Evolutionary conservation across 2,329 filamentous ascomycete species (phyloP), one percentile per base, ranked within the genome.

Genomic region (Thermoascus crustaceus): DNA sequence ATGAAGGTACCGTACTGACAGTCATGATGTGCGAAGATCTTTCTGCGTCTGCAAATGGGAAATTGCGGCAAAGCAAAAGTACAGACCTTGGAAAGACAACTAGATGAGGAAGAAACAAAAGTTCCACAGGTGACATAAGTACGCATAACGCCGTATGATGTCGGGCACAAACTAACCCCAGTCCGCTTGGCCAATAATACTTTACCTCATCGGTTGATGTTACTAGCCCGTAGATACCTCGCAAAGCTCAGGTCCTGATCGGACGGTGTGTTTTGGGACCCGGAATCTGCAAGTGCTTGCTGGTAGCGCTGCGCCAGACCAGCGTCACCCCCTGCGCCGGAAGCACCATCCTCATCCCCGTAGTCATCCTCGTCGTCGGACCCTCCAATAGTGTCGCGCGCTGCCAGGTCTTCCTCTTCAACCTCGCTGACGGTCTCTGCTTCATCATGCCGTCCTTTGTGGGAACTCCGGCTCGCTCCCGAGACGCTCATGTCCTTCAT

Each of bases 401-500:
- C 41, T 59, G 63, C 37, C 19, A 69, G 67, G 23, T 69, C 69
- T 7, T 70, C 67, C 30, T 73, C 70, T 41, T 73, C 69, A 4
- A 58, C 57, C 26, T 76, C 72, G 30, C 63, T 67, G 30, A 67
- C 55, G 18, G 64, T 67, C 43, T 71, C 68, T 3, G 57, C 49
- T 37, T 54, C 50, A 38, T 58, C 43, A n/a, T n/a, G n/a, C 39
- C 43, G 50, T 39, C 42, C 49, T 47, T 43, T 47, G 37, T 44
- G 45, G 31, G 42, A 46, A 42, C 38, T 43, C 50, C 38, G 47
- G 26, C 35, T 61, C 41, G 55, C 44, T 14, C 63, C 61, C 13
- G 68, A 68, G 30, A 85, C 73, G 35, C 72, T 71, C 85, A 98
- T 94, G 48, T 91, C 89, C 57, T 82, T 82, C 87, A 98, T 94